These are phyloP conservation scores for Dothideomycetidae sp. DNA, from an alignment of 2,329 filamentous ascomycete species.

Conservation along the genomic window DNA sequence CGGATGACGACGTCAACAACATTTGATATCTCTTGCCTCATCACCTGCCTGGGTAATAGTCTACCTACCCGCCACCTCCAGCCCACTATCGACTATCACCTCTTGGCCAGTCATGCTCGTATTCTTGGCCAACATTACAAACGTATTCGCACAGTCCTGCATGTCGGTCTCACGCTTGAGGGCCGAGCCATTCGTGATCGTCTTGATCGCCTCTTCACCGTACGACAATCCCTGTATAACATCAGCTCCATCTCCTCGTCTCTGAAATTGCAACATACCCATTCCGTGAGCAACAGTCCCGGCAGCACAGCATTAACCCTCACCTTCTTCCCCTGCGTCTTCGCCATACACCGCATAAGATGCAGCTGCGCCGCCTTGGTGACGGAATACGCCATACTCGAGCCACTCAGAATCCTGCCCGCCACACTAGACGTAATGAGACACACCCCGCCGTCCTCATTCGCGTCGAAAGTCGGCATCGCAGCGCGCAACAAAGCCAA, in stretches of 20 bases:
- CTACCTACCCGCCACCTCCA: slow-evolving; percentile 10
- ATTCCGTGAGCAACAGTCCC: slow-evolving; percentile 53
- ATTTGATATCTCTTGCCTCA: neutral
- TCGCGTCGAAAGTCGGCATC: slow-evolving; percentile 23
- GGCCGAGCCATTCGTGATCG: slow-evolving; percentile 39
- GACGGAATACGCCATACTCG: slow-evolving; percentile 57
- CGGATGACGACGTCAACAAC: no score
- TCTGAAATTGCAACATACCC: slow-evolving; percentile 29
- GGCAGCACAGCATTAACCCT: slow-evolving; percentile 51
- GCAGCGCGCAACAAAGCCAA: slow-evolving; percentile 42
- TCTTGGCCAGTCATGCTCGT: slow-evolving; percentile 36
- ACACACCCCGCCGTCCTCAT: slow-evolving; percentile 45
- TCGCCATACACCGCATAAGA: slow-evolving; percentile 50
- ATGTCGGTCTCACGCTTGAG: slow-evolving; percentile 44
- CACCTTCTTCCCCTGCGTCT: slow-evolving; percentile 47
- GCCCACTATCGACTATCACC: slow-evolving; percentile 25
- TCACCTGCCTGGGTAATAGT: neutral
- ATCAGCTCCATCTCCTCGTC: neutral
- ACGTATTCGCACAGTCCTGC: slow-evolving; percentile 41
- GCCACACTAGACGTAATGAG: slow-evolving; percentile 48
- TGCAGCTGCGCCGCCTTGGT: slow-evolving; percentile 62
- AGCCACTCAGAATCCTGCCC: slow-evolving; percentile 38
- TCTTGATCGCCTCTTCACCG: slow-evolving; percentile 41
- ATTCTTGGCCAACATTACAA: slow-evolving; percentile 40
- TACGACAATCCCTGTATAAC: slow-evolving; percentile 40